phyloP scores from a whole-genome alignment of 495 filamentous ascomycete species.

The Podospora pseudocomata region DNA sequence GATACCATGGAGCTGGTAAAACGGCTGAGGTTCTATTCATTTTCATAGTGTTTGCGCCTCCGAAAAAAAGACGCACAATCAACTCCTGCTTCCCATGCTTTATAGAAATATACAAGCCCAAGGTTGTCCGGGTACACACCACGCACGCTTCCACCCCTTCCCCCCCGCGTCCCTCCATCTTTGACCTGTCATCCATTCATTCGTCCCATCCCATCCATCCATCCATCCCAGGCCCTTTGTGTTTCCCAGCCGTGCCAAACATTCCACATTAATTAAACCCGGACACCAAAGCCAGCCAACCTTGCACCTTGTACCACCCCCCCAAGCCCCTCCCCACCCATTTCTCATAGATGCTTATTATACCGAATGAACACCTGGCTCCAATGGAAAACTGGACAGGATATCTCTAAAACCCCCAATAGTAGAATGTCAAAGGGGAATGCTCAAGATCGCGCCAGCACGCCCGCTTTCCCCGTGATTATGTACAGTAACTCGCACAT shows the following conservation, averaged over 20 bases:
- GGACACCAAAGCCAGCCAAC: slow-evolving; percentile 3
- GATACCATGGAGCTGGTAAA: not conserved
- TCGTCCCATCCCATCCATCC: slow-evolving; percentile 1
- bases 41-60: not conserved
- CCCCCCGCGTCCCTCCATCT: not conserved
- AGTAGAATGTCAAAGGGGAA: not conserved
- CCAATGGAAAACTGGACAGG: not conserved
- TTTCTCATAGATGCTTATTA: slow-evolving; percentile 3
- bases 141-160: not conserved
- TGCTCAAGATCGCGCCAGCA: not conserved
- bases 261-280: not conserved
- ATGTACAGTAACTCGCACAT: slow-evolving; percentile 14
- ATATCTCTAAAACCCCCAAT: not conserved
- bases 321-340: not conserved
- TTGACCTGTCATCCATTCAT: slow-evolving; percentile 1
- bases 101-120: not conserved
- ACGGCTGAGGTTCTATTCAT: not conserved
- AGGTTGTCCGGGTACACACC: not conserved
- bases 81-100: not conserved
- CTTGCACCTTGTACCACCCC: not conserved
- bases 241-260: not conserved
- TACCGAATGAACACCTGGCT: not conserved
- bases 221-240: not conserved
- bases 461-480: slow-evolving; percentile 7
- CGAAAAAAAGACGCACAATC: not conserved